Conservation (phyloP, 1,139 yeast species). For the Yamadazyma atmosphaerica region DNA sequence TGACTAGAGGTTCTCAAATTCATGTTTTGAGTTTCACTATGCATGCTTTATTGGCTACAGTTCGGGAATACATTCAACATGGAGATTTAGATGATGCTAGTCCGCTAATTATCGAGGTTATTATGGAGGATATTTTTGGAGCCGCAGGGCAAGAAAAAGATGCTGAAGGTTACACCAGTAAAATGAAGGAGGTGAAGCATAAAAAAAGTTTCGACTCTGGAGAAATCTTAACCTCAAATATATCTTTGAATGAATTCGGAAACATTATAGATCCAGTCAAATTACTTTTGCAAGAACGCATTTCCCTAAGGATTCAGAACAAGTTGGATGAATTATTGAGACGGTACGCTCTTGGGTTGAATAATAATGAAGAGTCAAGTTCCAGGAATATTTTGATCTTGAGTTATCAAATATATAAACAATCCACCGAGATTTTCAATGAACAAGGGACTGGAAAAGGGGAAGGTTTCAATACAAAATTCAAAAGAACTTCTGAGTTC, state of each 20-base stretch:
- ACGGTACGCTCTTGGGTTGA: conserved; percentile 75
- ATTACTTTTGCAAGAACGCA: conserved; percentile 60
- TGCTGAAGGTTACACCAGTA: conserved; percentile 84
- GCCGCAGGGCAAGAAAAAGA: conserved; percentile 93
- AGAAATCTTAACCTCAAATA: conserved; percentile 69
- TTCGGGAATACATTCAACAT: conserved; percentile 48
- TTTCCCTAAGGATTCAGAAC: conserved; percentile 67
- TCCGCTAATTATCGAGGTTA: conserved; percentile 59
- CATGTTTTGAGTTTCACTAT: conserved; percentile 91
- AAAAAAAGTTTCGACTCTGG: conserved; percentile 89
- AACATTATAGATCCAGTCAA: conserved; percentile 70
- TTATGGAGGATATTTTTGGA: conserved; percentile 94
- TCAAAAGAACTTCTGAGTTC: conserved; percentile 12
- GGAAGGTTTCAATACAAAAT: conserved; percentile 4
- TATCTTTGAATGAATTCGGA: conserved; percentile 61
- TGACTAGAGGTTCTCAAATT: conserved; percentile 87
- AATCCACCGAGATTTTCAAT: conserved; percentile 40
- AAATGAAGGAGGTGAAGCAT: conserved; percentile 87
- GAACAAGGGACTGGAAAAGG: conserved; percentile 9
- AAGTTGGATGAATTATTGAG: conserved; percentile 79
- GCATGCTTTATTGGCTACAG: conserved; percentile 64
- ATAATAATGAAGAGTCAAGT: conserved; percentile 63
- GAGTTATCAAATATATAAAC: conserved; percentile 71
- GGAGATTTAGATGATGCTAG: conserved; percentile 80
- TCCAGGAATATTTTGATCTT: conserved; percentile 63